Conservation (phyloP, 2,329 filamentous ascomycete species). For the Fusarium floridanum region DNA sequence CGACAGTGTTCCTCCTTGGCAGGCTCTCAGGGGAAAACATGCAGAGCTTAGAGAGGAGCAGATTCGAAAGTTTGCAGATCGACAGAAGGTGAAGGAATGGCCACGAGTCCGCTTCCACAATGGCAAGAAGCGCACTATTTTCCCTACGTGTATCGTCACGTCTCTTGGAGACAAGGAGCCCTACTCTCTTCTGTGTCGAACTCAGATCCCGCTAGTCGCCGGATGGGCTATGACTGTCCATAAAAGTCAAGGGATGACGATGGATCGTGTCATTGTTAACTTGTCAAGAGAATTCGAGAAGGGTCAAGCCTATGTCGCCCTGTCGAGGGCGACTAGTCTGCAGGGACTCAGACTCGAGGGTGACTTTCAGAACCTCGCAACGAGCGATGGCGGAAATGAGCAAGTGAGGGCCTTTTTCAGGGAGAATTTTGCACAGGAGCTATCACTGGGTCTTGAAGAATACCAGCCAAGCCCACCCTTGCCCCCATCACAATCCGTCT, state of each 20-base stretch:
- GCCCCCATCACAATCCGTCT: background rate
- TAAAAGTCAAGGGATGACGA: conserved; percentile 72
- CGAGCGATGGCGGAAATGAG: background rate
- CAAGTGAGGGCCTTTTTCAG: background rate
- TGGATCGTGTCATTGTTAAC: conserved; percentile 70
- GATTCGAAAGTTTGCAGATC: conserved; percentile 16
- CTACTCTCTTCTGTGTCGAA: conserved; percentile 63
- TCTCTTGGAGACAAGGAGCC: conserved; percentile 59
- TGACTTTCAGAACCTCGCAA: background rate
- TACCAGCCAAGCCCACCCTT: background rate
- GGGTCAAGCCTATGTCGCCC: conserved; percentile 70
- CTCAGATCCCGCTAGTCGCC: conserved; percentile 70
- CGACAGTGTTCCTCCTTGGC: background rate
- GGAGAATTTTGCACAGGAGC: background rate
- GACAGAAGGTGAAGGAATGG: conserved; percentile 17
- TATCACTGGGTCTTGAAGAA: background rate
- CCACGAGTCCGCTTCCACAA: conserved; percentile 64
- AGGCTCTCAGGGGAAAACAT: conserved; percentile 12
- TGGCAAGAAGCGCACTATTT: conserved; percentile 59
- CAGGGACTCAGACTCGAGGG: conserved; percentile 31
- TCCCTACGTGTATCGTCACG: conserved; percentile 63
- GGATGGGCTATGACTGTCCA: conserved; percentile 76
- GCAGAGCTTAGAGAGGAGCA: conserved; percentile 4
- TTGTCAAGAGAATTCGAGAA: conserved; percentile 64
- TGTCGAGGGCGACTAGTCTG: conserved; percentile 39